These are phyloP conservation scores for Aspergillus sp. DNA, from an alignment of 2,329 filamentous ascomycete genomes.

Conservation along the genomic window DNA sequence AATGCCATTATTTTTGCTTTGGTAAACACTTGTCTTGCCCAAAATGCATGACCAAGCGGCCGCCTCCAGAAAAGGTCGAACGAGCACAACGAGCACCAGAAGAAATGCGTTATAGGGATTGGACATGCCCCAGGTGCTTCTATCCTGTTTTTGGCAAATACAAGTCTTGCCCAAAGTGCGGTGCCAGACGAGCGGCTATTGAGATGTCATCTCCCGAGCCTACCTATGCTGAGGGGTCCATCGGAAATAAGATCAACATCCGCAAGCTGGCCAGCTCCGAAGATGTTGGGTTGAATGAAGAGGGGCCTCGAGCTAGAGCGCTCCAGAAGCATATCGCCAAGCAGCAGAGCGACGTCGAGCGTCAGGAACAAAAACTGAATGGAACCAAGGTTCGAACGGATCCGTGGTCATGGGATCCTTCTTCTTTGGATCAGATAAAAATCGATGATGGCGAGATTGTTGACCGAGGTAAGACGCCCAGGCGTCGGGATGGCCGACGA, in stretches of 20 bases:
- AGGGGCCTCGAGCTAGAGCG: slow-evolving; percentile 7
- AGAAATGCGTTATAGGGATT: slow-evolving; percentile 25
- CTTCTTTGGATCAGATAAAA: slow-evolving; percentile 31
- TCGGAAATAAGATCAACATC: slow-evolving; percentile 25
- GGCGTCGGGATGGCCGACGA: slow-evolving; percentile 30
- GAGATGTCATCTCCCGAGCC: background rate
- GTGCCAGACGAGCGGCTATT: slow-evolving; percentile 27
- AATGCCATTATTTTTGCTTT: background rate
- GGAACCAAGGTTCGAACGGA: slow-evolving; percentile 18
- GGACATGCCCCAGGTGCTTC: slow-evolving; percentile 34
- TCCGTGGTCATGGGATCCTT: slow-evolving; percentile 38
- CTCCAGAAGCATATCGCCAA: slow-evolving; percentile 13
- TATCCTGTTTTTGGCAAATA: slow-evolving; percentile 27
- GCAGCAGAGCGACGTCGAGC: slow-evolving; percentile 3
- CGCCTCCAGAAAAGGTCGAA: background rate
- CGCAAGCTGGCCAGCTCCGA: slow-evolving; percentile 22
- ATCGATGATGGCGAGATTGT: slow-evolving; percentile 11
- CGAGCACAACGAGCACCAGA: background rate
- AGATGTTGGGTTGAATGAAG: background rate
- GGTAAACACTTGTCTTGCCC: background rate
- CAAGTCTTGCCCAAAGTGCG: slow-evolving; percentile 34
- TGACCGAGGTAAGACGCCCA: slow-evolving; percentile 27
- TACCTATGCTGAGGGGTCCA: background rate
- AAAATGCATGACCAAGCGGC: background rate
- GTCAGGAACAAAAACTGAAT: slow-evolving; percentile 4